A percentile compares a stretch with the other conserved stretches of the same genome.
Conservation (phyloP, 495 filamentous ascomycete genomes). For the Penicillium dipodomyicola region DNA sequence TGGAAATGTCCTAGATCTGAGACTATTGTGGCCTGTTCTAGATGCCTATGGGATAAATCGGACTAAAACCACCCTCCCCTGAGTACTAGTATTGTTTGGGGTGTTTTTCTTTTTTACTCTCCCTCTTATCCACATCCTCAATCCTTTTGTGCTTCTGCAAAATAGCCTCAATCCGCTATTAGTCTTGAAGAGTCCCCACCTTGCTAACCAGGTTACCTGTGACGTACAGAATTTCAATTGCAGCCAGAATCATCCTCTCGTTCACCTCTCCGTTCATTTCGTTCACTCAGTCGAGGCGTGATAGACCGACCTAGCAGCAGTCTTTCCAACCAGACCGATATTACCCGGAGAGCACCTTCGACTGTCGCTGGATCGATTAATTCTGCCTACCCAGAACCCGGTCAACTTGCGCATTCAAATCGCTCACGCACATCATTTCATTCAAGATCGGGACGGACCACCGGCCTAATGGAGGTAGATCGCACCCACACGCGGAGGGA, state of each 20-base stretch:
- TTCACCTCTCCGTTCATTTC: constrained; percentile 38
- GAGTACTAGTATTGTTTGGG: constrained; percentile 1
- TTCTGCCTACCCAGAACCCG: constrained; percentile 19
- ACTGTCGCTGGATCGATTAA: constrained; percentile 23
- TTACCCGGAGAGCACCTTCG: constrained; percentile 31
- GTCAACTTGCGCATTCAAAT: constrained; percentile 29
- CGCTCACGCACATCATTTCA: constrained; percentile 46
- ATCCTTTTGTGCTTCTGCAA: constrained; percentile 10
- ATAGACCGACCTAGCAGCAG: constrained; percentile 34
- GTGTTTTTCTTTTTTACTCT: not conserved
- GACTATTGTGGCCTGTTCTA: constrained; percentile 18
- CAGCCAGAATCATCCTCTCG: constrained; percentile 37
- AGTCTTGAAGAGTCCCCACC: constrained; percentile 18
- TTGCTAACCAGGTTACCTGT: constrained; percentile 19
- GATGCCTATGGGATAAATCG: constrained; percentile 7
- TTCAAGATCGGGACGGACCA: constrained; percentile 56
- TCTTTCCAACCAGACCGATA: constrained; percentile 30
- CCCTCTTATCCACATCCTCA: not conserved
- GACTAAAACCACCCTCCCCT: constrained; percentile 9
- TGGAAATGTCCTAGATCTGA: constrained; percentile 12
- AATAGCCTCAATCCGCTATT: constrained; percentile 11
- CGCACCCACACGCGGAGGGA: constrained; percentile 79
- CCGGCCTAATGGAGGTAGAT: constrained; percentile 75
- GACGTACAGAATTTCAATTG: constrained; percentile 34
- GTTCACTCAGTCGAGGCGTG: constrained; percentile 26